Evolutionary conservation across 257 asterid species (phyloP).

Genomic region (Rhazya stricta): DNA sequence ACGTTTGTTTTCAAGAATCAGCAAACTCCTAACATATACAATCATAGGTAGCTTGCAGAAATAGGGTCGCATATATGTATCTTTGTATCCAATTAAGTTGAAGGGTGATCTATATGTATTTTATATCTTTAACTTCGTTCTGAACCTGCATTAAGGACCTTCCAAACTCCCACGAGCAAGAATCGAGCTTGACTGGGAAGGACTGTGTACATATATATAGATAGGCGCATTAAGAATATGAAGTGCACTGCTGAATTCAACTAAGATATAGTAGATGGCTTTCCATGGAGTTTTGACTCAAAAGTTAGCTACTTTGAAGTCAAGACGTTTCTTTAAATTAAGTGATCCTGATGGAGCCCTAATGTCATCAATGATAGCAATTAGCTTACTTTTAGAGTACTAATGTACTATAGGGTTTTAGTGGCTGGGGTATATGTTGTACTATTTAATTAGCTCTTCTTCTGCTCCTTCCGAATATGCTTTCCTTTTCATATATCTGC

Average conservation of each 20-base stretch:
- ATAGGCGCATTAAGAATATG: neutral
- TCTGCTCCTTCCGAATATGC: constrained; percentile 9
- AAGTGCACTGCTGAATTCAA: neutral
- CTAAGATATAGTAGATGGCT: neutral
- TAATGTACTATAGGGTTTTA: constrained; percentile 12
- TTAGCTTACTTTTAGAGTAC: neutral
- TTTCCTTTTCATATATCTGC: neutral
- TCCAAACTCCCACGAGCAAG: too few species aligned
- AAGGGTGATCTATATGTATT: neutral
- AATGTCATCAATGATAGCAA: constrained; percentile 30
- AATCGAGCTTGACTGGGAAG: neutral
- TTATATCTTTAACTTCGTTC: neutral
- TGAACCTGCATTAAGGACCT: neutral
- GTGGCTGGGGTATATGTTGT: constrained; percentile 15
- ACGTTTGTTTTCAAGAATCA: too few species aligned
- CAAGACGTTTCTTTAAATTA: constrained; percentile 16
- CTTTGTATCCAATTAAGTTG: neutral
- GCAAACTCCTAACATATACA: too few species aligned
- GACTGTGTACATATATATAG: neutral
- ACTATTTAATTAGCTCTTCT: neutral
- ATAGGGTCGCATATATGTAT: too few species aligned
- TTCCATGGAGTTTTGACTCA: constrained; percentile 33
- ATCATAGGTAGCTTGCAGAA: neutral
- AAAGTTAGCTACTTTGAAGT: constrained; percentile 30
- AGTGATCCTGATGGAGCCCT: constrained; percentile 26